Conservation (phyloP, 192 early-diverging fungal species). For the Gigaspora rosea region DNA sequence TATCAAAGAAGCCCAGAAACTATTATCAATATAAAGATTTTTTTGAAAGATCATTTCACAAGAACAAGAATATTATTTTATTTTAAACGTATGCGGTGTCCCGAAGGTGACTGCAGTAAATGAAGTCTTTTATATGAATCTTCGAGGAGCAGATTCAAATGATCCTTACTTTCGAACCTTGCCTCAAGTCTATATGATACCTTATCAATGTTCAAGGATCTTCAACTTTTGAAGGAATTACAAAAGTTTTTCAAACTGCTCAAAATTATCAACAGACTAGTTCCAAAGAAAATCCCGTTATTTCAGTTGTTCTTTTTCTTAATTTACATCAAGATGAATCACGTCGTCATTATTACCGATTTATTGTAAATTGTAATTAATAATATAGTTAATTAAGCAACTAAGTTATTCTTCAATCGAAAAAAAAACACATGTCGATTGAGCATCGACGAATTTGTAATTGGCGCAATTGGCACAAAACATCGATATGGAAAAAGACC, state of each 20-base stretch:
- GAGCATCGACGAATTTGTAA: no score
- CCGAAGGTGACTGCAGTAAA: conserved; percentile 9
- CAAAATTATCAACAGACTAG: background rate
- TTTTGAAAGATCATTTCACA: background rate
- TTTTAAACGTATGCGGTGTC: background rate
- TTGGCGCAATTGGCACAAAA: no score
- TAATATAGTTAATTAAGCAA: no score
- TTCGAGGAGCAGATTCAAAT: conserved; percentile 25
- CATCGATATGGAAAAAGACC: no score
- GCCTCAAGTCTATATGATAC: conserved; percentile 25
- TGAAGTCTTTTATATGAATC: conserved; percentile 22
- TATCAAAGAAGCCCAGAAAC: no score
- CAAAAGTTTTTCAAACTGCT: conserved; percentile 27
- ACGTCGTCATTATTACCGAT: no score
- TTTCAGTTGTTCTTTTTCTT: no score
- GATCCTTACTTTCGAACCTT: conserved; percentile 26
- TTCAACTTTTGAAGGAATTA: conserved; percentile 26
- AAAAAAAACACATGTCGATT: no score
- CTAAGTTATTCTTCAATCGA: no score
- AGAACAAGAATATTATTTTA: background rate
- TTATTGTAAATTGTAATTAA: no score
- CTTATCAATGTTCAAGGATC: conserved; percentile 29
- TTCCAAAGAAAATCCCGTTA: no score
- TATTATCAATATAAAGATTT: background rate
- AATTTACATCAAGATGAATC: no score